A percentile compares a stretch with the other conserved stretches of the same genome.
These are phyloP conservation scores for Coemansia biformis DNA, from an alignment of 192 early-diverging fungal genomes.

Conservation along the genomic window DNA sequence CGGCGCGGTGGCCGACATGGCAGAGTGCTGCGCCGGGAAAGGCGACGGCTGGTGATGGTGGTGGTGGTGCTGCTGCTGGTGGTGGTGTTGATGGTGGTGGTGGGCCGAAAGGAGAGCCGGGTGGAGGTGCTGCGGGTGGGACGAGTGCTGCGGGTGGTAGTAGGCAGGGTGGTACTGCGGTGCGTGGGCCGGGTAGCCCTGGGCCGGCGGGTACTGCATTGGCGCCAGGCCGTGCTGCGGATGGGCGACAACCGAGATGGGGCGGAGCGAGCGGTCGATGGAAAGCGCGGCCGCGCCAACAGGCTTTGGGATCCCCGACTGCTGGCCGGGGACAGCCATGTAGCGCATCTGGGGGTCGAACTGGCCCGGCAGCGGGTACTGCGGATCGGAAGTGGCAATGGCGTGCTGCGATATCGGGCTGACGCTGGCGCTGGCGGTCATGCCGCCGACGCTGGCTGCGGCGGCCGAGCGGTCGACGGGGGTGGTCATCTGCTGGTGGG, in stretches of 20 bases:
- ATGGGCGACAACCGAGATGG: constrained; percentile 8
- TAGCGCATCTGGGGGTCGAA: constrained; percentile 47
- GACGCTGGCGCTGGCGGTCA: constrained; percentile 32
- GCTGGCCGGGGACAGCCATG: constrained; percentile 44
- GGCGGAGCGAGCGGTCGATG: constrained; percentile 29
- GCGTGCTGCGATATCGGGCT: constrained; percentile 43
- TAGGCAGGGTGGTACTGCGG: constrained; percentile 23
- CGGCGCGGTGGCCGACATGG: constrained; percentile 19
- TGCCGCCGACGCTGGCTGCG: constrained; percentile 16
- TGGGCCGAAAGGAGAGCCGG: constrained; percentile 16
- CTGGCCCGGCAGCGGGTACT: constrained; percentile 29
- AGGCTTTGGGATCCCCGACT: constrained; percentile 29
- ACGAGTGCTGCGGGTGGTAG: constrained; percentile 23
- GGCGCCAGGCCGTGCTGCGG: constrained; percentile 19
- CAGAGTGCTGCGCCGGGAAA: constrained; percentile 23
- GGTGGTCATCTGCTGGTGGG: constrained; percentile 33
- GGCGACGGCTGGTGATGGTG: constrained; percentile 24
- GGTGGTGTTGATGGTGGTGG: constrained; percentile 9
- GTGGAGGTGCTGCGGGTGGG: constrained; percentile 15
- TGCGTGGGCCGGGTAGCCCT: constrained; percentile 1
- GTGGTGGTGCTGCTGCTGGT: constrained; percentile 12
- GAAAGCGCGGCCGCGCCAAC: constrained; percentile 6
- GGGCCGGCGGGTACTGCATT: constrained; percentile 14
- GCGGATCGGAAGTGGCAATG: constrained; percentile 24
- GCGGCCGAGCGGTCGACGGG: constrained; percentile 21